Percentiles rank a stretch among this genome's conserved stretches.
Evolutionary conservation across 2,329 filamentous ascomycete genomes (phyloP).

Genomic region (Tolypocladium album): DNA sequence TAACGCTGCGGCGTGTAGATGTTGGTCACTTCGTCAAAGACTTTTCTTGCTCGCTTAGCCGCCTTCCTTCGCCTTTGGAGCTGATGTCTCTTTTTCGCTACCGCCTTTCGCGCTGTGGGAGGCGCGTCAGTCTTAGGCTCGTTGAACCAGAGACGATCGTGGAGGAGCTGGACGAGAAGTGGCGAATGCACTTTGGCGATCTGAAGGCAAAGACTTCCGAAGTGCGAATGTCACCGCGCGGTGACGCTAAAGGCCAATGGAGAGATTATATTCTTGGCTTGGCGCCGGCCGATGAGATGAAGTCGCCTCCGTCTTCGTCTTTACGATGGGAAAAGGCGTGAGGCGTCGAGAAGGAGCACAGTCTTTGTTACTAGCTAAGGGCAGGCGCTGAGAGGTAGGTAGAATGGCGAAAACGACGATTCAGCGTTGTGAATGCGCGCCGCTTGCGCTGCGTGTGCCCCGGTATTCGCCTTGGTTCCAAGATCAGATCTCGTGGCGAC

Average conservation of each 20-base stretch:
- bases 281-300: neutral
- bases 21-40: slow-evolving; percentile 29
- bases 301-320: neutral
- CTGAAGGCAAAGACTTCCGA: neutral
- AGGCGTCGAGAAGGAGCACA: neutral
- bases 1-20: slow-evolving; percentile 32
- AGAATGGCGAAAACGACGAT: neutral
- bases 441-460: neutral
- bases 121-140: slow-evolving; percentile 7
- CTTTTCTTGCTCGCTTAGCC: slow-evolving; percentile 22
- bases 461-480: neutral
- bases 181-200: slow-evolving; percentile 62
- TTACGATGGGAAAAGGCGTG: neutral
- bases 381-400: neutral
- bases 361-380: neutral
- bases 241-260: neutral
- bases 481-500: neutral
- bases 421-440: neutral
- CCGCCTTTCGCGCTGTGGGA: slow-evolving; percentile 10
- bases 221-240: neutral
- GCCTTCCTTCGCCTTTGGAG: slow-evolving; percentile 22
- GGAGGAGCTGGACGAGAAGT: slow-evolving; percentile 51
- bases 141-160: slow-evolving; percentile 28
- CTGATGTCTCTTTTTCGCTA: slow-evolving; percentile 21
- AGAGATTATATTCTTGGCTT: neutral